These are phyloP conservation scores for Cupressus sempervirens DNA, from an alignment of 75 land plant genomes.

Conservation along the genomic window DNA sequence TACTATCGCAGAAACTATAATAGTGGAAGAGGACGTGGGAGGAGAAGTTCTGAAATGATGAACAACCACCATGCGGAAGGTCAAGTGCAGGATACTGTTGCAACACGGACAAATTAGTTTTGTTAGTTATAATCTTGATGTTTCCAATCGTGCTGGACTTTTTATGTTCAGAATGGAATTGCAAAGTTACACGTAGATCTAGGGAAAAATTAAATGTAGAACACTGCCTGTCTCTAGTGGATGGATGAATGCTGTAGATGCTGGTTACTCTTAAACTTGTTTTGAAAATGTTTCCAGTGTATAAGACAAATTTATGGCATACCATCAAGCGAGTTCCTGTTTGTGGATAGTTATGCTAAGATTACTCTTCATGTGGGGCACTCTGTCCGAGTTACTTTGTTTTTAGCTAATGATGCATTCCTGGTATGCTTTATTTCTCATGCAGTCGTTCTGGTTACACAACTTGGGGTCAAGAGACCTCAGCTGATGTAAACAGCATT, in stretches of 20 bases:
- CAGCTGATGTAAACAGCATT: background rate
- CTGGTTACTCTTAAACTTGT: background rate
- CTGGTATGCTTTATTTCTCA: background rate
- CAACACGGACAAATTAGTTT: background rate
- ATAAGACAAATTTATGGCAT: slow-evolving; percentile 1
- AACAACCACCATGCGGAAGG: background rate
- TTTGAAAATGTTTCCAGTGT: background rate
- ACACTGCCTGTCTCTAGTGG: background rate
- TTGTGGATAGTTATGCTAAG: slow-evolving; percentile 1
- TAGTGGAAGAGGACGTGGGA: slow-evolving; percentile 12
- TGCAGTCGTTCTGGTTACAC: background rate
- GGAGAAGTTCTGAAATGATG: background rate
- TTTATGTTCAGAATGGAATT: background rate
- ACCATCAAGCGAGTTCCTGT: background rate
- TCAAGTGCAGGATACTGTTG: background rate
- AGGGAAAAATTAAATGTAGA: slow-evolving; percentile 3
- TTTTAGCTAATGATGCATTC: background rate
- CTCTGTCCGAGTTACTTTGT: background rate
- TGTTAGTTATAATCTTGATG: background rate
- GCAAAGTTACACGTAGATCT: background rate
- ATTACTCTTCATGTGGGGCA: too few relatives aligned
- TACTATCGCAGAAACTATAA: slow-evolving; percentile 10
- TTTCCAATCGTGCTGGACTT: background rate
- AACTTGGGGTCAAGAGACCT: background rate
- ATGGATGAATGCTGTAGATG: background rate